A percentile compares a stretch with the other conserved stretches of the same genome.
Evolutionary conservation across 164 flowering plant species (phyloP).

Genomic region (Vitis vinifera): ASM3070453v1 NC_081819.1:19856501-19857000

Average conservation of each 20-base stretch:
- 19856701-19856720: not conserved
- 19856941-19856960: conserved; percentile 95
- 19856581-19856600: too few species aligned
- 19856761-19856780: conserved; percentile 35
- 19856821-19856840: conserved; percentile 83
- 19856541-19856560: too few species aligned
- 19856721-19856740: not conserved
- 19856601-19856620: too few species aligned
- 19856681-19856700: not conserved
- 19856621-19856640: too few species aligned
- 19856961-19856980: conserved; percentile 92
- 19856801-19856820: conserved; percentile 81
- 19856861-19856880: conserved; percentile 87
- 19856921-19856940: conserved; percentile 86
- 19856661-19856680: not conserved
- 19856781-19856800: conserved; percentile 98
- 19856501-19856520: too few species aligned
- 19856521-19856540: too few species aligned
- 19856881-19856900: conserved; percentile 83
- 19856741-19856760: not conserved
- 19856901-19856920: conserved; percentile 88
- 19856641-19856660: not conserved
- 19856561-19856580: too few species aligned
- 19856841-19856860: conserved; percentile 89
- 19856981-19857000: conserved; percentile 64